Percentiles rank a stretch among this genome's conserved stretches.
These are phyloP conservation scores for Paraconiothyrium brasiliense DNA, from an alignment of 2,329 filamentous ascomycete species.

Conservation along the genomic window DNA sequence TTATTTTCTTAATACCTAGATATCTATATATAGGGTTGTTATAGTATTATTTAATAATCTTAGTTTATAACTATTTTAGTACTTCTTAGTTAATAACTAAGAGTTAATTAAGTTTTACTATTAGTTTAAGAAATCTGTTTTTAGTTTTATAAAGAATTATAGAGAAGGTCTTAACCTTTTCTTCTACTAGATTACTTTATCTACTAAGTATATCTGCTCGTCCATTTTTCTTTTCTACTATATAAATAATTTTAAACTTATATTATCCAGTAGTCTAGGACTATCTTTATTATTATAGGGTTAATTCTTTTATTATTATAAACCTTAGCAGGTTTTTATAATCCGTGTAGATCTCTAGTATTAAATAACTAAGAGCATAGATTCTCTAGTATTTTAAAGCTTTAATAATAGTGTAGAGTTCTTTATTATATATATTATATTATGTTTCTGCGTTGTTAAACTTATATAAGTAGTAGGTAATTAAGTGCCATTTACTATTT, in stretches of 20 bases:
- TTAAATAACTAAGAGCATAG: too few relatives aligned
- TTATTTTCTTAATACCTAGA: constrained; percentile 5
- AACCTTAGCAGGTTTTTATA: too few relatives aligned
- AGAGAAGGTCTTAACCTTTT: not conserved
- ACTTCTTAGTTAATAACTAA: not conserved
- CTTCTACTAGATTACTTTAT: constrained; percentile 1
- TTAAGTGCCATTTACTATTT: constrained; percentile 12
- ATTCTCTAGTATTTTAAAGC: too few relatives aligned
- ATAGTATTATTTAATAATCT: constrained; percentile 3
- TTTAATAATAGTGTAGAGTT: too few relatives aligned
- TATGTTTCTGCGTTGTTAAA: constrained; percentile 9
- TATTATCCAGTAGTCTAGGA: too few relatives aligned
- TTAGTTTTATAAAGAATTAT: not conserved
- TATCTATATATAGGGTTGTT: constrained; percentile 1
- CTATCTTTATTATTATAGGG: too few relatives aligned
- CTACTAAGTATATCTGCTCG: not conserved
- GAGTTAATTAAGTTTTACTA: constrained; percentile 8
- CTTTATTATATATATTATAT: constrained; percentile 20
- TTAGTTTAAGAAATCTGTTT: not conserved
- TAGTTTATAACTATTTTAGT: not conserved
- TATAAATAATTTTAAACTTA: too few relatives aligned
- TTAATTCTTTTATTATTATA: too few relatives aligned
- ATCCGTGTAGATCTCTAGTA: too few relatives aligned
- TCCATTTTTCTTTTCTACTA: constrained; percentile 1
- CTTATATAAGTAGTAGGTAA: constrained; percentile 17